Evolutionary conservation across 2,329 filamentous ascomycete genomes (phyloP).

Genomic region (Venturia oleaginea): DNA sequence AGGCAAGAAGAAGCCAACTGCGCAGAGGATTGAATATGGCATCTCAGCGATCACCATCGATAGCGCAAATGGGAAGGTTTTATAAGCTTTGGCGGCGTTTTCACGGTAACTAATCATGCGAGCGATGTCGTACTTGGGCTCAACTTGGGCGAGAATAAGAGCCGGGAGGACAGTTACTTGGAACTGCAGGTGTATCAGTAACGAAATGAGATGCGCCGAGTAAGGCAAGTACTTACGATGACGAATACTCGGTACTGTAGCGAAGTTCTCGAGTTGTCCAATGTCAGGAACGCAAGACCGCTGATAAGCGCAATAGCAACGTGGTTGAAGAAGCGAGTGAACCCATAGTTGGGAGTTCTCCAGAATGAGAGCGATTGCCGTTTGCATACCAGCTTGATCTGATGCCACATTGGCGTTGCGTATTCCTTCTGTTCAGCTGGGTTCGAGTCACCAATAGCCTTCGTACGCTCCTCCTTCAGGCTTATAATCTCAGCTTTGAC

Average conservation of each 20-base stretch:
- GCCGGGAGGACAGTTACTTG: conserved; percentile 78
- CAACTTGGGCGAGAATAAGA: conserved; percentile 73
- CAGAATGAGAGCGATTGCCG: conserved; percentile 74
- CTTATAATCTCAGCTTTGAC: conserved; percentile 57
- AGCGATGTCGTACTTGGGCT: conserved; percentile 73
- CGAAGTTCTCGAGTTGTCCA: conserved; percentile 65
- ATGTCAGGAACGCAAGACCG: conserved; percentile 68
- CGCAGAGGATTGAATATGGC: conserved; percentile 73
- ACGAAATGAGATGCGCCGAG: too few species aligned
- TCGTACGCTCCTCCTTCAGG: conserved; percentile 54
- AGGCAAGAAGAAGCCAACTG: conserved; percentile 70
- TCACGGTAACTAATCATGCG: conserved; percentile 81
- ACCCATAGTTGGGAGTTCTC: conserved; percentile 81
- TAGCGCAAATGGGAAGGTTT: conserved; percentile 65
- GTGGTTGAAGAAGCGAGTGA: conserved; percentile 80
- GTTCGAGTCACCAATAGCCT: conserved; percentile 35
- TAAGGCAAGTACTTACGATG: conserved; percentile 33
- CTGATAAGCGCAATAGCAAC: conserved; percentile 68
- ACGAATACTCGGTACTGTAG: conserved; percentile 83
- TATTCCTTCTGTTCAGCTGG: conserved; percentile 60
- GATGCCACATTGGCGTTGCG: conserved; percentile 69
- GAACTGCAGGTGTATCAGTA: conserved; percentile 42
- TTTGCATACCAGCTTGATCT: conserved; percentile 64
- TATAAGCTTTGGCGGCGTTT: conserved; percentile 78
- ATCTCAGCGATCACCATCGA: conserved; percentile 76